Evolutionary conservation across 495 filamentous ascomycete genomes (phyloP), one percentile per base, ranked within the genome.

Genomic region (Aspergillus kassunensis): DNA sequence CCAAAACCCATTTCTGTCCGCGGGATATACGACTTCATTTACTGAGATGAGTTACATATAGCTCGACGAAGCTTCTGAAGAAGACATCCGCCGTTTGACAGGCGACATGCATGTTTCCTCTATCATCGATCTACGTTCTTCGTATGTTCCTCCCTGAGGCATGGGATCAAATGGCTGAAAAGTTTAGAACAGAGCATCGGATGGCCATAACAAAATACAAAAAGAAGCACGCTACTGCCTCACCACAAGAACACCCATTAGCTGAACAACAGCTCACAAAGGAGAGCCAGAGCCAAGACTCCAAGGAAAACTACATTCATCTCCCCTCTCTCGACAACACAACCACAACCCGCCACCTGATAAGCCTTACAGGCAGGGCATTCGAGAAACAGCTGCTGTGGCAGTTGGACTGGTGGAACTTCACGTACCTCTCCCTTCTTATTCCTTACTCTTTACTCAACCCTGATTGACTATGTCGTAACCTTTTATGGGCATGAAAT

Each of bases 81-180:
- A 71, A 50, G 90, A 93, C 64, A 77, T 80, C 49, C 60, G 67
- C 19, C 74, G 71, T 45, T 67, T 95, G 12, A 66, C 65, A n/a
- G 69, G 84, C 5, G 80, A 85, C 49, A 79, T 83, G 56, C 75
- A 78, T 39, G 80, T 95, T 40, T 76, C 74, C 23, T 87, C 81
- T 1, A 80, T 95, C 21, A 77, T 96, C 27, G 90, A 95, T 66
- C 69, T 95, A 13, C 80, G 89, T 33, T 88, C 88, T 50, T 79
- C 80, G 86, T 89, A 79, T 39, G 63, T 27, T 31, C 25, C 51
- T 39, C 11, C 43, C 31, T 20, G 18, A 2, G 13, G 9, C 13
- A 30, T n/a, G n/a, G n/a, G n/a, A 30, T 53, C 20, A 16, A 42
- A 6, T 6, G 21, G 15, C 6, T n/a, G 13, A 34, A 9, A 2